phyloP scores from a whole-genome alignment of 75 land plant genomes.

The Pseudotsuga menziesii region DNA sequence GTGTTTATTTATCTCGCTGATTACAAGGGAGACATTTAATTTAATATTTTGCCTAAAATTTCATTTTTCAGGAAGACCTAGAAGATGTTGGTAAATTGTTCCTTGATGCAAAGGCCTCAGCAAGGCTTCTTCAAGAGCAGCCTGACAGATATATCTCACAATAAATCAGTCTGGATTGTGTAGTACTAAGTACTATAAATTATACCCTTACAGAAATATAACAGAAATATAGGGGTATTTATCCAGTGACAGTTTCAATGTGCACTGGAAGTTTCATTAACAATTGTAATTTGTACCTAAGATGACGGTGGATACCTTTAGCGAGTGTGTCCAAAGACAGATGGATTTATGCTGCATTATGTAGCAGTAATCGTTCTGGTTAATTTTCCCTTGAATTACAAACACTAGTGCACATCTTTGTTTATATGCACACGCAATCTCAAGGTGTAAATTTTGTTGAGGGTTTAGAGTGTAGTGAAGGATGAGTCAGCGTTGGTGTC shows the following conservation, averaged over 20 bases:
- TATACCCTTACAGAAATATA: not conserved
- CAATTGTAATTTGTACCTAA: not conserved
- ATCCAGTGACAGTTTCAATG: not conserved
- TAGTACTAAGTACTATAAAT: not conserved
- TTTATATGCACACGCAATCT: not conserved
- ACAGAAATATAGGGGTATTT: not conserved
- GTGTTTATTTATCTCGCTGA: not conserved
- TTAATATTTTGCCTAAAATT: conserved; percentile 10
- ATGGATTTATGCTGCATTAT: not conserved
- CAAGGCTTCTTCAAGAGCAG: conserved; percentile 89
- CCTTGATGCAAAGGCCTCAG: conserved; percentile 96
- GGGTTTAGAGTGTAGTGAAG: not conserved
- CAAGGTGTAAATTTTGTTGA: not conserved
- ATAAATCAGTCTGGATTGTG: conserved; percentile 6
- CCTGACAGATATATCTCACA: conserved; percentile 84
- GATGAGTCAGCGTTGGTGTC: not conserved
- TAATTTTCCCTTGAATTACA: not conserved
- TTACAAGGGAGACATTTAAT: not conserved
- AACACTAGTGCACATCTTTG: not conserved
- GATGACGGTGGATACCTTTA: not conserved
- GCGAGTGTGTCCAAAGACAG: not conserved
- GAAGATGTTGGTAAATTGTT: conserved; percentile 71
- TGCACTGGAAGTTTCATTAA: not conserved
- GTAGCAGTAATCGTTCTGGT: not conserved
- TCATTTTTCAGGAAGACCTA: conserved; percentile 63